These are phyloP conservation scores for Tothia fuscella DNA, from an alignment of 2,329 filamentous ascomycete species.

Conservation along the genomic window DNA sequence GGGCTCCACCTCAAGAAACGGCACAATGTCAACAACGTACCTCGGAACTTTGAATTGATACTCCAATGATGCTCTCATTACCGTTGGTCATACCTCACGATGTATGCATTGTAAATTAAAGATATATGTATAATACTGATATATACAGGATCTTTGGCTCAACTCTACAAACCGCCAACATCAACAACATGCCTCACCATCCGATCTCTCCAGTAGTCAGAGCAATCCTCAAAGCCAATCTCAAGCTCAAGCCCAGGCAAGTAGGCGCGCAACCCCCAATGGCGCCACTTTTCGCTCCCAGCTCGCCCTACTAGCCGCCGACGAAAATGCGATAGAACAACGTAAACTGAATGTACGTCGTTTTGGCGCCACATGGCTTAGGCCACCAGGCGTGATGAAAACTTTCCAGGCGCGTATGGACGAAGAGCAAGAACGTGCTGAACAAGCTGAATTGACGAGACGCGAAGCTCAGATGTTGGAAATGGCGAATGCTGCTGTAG, in stretches of 20 bases:
- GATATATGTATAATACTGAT: not conserved
- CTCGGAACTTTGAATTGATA: too few relatives aligned
- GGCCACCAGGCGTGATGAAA: conserved; percentile 76
- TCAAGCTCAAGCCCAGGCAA: not conserved
- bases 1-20: too few relatives aligned
- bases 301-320: conserved; percentile 57
- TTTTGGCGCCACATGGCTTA: conserved; percentile 83
- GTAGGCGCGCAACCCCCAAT: conserved; percentile 25
- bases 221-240: conserved; percentile 1
- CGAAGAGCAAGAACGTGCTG: conserved; percentile 73
- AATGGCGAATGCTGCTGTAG: conserved; percentile 50
- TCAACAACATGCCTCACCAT: not conserved
- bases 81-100: conserved; percentile 1
- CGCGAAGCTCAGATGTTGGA: conserved; percentile 62
- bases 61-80: conserved; percentile 5
- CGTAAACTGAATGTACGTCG: conserved; percentile 73
- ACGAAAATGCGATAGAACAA: conserved; percentile 65
- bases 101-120: not conserved
- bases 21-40: too few relatives aligned
- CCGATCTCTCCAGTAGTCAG: not conserved
- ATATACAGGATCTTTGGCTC: not conserved
- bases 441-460: conserved; percentile 64
- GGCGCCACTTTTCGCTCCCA: too few relatives aligned
- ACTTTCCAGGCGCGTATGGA: conserved; percentile 83
- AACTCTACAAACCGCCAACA: conserved; percentile 2